Evolutionary conservation across 2,329 filamentous ascomycete species (phyloP).

Genomic region (Fusarium buxicola): DNA sequence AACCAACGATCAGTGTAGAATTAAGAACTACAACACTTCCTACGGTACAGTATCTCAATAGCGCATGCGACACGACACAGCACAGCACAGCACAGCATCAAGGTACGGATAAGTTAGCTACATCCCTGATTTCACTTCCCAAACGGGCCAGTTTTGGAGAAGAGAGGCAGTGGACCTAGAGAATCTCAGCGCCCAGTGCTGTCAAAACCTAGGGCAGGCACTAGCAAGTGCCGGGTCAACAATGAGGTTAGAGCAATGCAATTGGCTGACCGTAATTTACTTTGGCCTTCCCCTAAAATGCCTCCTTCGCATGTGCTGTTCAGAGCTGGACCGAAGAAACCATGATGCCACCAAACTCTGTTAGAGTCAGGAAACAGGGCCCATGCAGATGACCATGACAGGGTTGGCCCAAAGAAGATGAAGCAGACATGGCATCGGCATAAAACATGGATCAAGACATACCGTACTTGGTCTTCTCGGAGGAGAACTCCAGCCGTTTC

Average conservation of each 20-base stretch:
- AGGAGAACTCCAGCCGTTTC: slow-evolving; percentile 41
- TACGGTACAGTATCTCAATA: background rate
- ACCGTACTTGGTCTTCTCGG: slow-evolving; percentile 15
- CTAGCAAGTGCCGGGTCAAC: slow-evolving; percentile 2
- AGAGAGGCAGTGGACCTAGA: slow-evolving; percentile 5
- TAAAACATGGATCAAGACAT: slow-evolving; percentile 24
- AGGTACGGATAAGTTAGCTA: no score
- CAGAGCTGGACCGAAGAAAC: slow-evolving; percentile 10
- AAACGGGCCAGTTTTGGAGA: slow-evolving; percentile 1
- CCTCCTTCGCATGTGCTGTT: slow-evolving; percentile 11
- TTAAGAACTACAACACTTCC: slow-evolving; percentile 7
- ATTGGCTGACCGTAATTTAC: slow-evolving; percentile 21
- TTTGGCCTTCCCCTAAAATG: slow-evolving; percentile 8
- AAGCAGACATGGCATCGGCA: slow-evolving; percentile 14
- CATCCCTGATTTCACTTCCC: no score
- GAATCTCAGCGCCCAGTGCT: slow-evolving; percentile 10
- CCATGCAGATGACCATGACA: slow-evolving; percentile 16
- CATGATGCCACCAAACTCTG: slow-evolving; percentile 8
- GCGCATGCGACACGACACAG: background rate
- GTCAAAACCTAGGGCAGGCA: slow-evolving; percentile 9
- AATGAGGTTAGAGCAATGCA: slow-evolving; percentile 25
- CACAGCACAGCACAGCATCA: no score
- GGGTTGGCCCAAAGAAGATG: background rate
- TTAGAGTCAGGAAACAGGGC: slow-evolving; percentile 15
- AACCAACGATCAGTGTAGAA: slow-evolving; percentile 25